phyloP scores from a whole-genome alignment of 768 basidiomycete species.

The Leucocoprinus sp. region DNA sequence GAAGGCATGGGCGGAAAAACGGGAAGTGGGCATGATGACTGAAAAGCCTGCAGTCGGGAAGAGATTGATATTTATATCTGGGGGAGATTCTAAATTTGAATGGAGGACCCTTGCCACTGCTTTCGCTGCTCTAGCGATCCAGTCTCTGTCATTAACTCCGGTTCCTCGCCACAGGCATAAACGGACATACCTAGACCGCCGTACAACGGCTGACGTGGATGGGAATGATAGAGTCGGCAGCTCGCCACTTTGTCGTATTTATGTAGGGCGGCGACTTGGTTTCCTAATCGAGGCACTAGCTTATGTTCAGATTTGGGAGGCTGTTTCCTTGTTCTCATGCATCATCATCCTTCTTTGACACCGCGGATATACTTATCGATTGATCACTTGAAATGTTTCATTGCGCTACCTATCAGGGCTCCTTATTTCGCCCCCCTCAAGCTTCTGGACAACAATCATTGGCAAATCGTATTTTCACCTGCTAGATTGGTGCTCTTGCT shows the following conservation, averaged over 20 bases:
- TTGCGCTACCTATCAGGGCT: too few species aligned
- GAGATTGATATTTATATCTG: not conserved
- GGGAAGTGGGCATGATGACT: conserved; percentile 6
- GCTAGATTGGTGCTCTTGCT: not conserved
- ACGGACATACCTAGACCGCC: conserved; percentile 5
- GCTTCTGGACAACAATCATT: too few species aligned
- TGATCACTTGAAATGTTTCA: too few species aligned
- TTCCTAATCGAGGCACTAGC: conserved; percentile 2
- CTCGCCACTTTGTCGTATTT: conserved; percentile 5
- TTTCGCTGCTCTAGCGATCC: conserved; percentile 4
- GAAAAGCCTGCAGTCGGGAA: not conserved
- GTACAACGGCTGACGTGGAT: conserved; percentile 1
- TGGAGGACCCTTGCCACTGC: conserved; percentile 5
- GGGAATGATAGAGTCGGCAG: not conserved
- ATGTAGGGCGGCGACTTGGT: not conserved
- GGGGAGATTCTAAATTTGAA: conserved; percentile 4
- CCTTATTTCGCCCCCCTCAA: too few species aligned
- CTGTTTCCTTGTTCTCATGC: conserved; percentile 3
- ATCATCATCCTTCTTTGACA: too few species aligned
- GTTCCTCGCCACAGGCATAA: conserved; percentile 1
- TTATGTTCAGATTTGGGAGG: conserved; percentile 7
- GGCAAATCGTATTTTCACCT: too few species aligned
- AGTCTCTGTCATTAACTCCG: not conserved
- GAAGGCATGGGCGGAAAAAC: not conserved
- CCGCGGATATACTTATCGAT: too few species aligned